Percentiles rank a stretch among this genome's conserved stretches.
Evolutionary conservation across 495 filamentous ascomycete genomes (phyloP).

Genomic region (Bacidia rubella): DNA sequence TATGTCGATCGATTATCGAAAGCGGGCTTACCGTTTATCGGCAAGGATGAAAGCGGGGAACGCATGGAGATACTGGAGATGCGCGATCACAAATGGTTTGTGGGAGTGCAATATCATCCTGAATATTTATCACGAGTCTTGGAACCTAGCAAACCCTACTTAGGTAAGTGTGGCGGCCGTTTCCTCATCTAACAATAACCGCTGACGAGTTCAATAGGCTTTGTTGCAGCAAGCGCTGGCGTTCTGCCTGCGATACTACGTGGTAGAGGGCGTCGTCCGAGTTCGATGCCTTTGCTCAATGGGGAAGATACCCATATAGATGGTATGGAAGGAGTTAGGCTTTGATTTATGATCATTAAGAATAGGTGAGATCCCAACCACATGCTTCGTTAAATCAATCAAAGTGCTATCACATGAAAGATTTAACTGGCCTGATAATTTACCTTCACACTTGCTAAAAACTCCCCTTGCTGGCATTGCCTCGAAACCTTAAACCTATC

Average conservation of each 20-base stretch:
- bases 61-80: constrained; percentile 90
- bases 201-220: constrained; percentile 33
- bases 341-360: too few relatives aligned
- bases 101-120: constrained; percentile 82
- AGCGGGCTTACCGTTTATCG: constrained; percentile 34
- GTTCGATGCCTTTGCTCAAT: neutral
- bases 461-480: too few relatives aligned
- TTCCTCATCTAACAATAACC: neutral
- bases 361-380: too few relatives aligned
- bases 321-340: neutral
- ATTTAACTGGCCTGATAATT: too few relatives aligned
- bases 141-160: constrained; percentile 60
- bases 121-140: constrained; percentile 67
- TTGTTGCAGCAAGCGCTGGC: constrained; percentile 64
- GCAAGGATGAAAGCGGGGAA: constrained; percentile 69
- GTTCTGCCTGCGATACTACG: constrained; percentile 38
- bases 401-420: too few relatives aligned
- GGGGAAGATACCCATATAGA: neutral
- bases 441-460: too few relatives aligned
- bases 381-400: too few relatives aligned
- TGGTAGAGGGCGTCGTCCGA: neutral
- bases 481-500: too few relatives aligned
- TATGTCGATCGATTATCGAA: constrained; percentile 25
- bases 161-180: constrained; percentile 29
- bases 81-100: constrained; percentile 79